Conservation (phyloP, 345 rosid species). For the Eucalyptus lansdowneana region DNA sequence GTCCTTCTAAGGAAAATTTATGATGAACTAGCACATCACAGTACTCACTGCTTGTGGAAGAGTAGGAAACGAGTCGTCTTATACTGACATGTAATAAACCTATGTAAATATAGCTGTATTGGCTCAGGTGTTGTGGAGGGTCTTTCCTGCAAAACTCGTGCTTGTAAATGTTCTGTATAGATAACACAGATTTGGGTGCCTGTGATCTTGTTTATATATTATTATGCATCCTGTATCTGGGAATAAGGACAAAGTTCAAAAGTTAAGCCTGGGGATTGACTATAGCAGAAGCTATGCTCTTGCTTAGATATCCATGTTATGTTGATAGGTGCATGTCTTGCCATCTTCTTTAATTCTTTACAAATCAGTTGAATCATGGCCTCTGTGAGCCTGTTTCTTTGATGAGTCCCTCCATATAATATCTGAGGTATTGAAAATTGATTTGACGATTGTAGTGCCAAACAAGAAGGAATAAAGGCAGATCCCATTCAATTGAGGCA, state of each 20-base stretch:
- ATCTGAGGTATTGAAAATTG: not conserved
- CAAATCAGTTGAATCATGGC: not conserved
- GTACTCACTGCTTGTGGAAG: not conserved
- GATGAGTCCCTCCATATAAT: not conserved
- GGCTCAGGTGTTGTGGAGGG: not conserved
- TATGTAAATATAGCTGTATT: not conserved
- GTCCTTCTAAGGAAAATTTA: not conserved
- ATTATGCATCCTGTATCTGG: not conserved
- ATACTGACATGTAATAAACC: not conserved
- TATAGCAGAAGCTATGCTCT: not conserved
- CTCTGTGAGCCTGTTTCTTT: not conserved
- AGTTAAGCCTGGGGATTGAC: not conserved
- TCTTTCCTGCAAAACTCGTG: not conserved
- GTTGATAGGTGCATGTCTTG: not conserved
- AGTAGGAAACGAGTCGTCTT: not conserved
- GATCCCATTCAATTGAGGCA: constrained; percentile 46
- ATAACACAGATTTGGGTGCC: not conserved
- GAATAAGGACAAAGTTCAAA: not conserved
- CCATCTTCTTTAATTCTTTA: not conserved
- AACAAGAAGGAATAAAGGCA: constrained; percentile 54
- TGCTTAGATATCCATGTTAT: not conserved
- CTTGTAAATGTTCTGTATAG: not conserved
- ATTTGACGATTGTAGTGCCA: constrained; percentile 30
- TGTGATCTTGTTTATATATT: not conserved
- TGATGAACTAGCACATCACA: not conserved